phyloP scores from a whole-genome alignment of 441 rosid species.

The Eutrema salsugineum region DNA sequence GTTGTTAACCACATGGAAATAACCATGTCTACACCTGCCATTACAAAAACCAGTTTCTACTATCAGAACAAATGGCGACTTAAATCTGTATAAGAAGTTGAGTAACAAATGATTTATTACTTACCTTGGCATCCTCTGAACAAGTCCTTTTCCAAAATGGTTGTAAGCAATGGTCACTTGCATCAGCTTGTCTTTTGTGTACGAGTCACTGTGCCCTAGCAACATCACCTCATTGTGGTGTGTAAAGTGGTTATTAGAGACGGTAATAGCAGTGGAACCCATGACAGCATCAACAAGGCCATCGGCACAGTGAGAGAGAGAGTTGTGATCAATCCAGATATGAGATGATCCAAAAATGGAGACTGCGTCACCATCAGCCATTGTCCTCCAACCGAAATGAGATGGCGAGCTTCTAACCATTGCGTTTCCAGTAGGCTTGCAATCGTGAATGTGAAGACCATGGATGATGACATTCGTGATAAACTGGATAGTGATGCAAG shows the following conservation, averaged over 20 bases:
- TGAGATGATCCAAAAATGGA: conserved; percentile 93
- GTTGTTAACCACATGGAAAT: conserved; percentile 96
- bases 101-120: neutral
- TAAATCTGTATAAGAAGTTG: neutral
- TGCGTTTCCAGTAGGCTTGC: conserved; percentile 89
- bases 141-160: conserved; percentile 91
- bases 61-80: neutral
- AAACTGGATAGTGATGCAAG: conserved; percentile 79
- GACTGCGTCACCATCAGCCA: conserved; percentile 91
- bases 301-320: conserved; percentile 93
- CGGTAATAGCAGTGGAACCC: conserved; percentile 94
- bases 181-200: conserved; percentile 84
- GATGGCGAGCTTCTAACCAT: conserved; percentile 82
- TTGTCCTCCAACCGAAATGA: conserved; percentile 90
- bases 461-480: conserved; percentile 85
- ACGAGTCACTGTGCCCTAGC: conserved; percentile 90
- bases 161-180: conserved; percentile 97
- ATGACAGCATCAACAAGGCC: conserved; percentile 96
- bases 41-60: neutral
- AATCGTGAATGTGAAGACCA: conserved; percentile 84
- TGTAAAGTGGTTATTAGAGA: conserved; percentile 85
- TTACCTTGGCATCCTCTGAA: conserved; percentile 99
- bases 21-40: conserved; percentile 92
- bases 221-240: conserved; percentile 98
- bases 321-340: conserved; percentile 92